A percentile compares a stretch with the other conserved stretches of the same genome.
These are phyloP conservation scores for Phytophthora pseudosyringae DNA, from an alignment of 352 stramenopile species.

Conservation along the genomic window DNA sequence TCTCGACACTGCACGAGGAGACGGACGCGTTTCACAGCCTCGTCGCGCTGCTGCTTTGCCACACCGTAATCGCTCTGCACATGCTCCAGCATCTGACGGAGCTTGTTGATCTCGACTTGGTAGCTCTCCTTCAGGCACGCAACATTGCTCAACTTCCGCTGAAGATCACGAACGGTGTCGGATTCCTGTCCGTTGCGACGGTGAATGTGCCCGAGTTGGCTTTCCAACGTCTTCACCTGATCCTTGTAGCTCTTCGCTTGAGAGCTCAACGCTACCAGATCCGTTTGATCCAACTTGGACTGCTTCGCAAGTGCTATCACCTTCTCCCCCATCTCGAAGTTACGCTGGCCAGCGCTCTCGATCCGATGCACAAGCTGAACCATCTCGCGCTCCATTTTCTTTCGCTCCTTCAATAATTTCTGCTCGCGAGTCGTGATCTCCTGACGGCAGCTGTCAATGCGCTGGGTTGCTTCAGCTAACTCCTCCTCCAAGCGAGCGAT, in stretches of 20 bases:
- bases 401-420: constrained; percentile 65
- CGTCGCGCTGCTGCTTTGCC: constrained; percentile 60
- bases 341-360: constrained; percentile 54
- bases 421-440: constrained; percentile 55
- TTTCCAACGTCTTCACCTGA: constrained; percentile 52
- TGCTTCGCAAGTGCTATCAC: constrained; percentile 61
- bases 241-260: constrained; percentile 76
- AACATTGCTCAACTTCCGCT: constrained; percentile 48
- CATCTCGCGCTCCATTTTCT: constrained; percentile 62
- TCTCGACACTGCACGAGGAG: constrained; percentile 67
- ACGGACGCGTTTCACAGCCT: constrained; percentile 62
- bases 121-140: constrained; percentile 62
- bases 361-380: constrained; percentile 58
- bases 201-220: constrained; percentile 41
- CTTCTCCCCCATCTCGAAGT: constrained; percentile 68
- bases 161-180: constrained; percentile 42
- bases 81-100: constrained; percentile 48
- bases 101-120: constrained; percentile 55
- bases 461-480: constrained; percentile 36
- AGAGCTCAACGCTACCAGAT: constrained; percentile 61
- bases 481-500: constrained; percentile 37
- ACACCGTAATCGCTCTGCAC: constrained; percentile 50
- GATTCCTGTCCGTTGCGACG: constrained; percentile 36
- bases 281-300: constrained; percentile 64
- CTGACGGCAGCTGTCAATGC: constrained; percentile 38